Evolutionary conservation across 106 monocot genomes (phyloP).

Genomic region (Phalaenopsis equestris): DNA sequence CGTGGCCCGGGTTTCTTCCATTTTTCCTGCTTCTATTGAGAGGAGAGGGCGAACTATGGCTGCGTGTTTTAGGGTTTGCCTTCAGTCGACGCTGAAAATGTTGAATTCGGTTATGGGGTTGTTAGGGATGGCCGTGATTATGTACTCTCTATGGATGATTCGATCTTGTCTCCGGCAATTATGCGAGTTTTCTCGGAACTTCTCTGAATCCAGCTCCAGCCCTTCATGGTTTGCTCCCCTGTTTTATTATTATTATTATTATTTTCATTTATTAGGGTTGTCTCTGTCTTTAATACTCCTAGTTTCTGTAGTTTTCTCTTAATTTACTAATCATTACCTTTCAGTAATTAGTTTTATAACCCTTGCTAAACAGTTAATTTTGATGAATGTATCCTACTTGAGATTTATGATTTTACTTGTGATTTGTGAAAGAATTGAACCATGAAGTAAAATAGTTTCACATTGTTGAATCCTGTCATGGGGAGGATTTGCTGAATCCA

Average conservation of each 20-base stretch:
- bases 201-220: constrained; percentile 4
- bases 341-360: background rate
- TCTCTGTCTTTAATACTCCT: too few species aligned
- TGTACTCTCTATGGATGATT: constrained; percentile 81
- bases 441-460: background rate
- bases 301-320: background rate
- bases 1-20: background rate
- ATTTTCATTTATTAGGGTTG: background rate
- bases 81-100: constrained; percentile 61
- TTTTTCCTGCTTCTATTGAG: background rate
- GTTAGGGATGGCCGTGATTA: constrained; percentile 69
- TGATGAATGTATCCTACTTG: background rate
- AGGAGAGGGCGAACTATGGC: background rate
- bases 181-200: background rate
- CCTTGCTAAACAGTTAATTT: background rate
- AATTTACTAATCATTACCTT: background rate
- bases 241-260: background rate
- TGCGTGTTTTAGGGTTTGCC: constrained; percentile 28
- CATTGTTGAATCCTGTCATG: background rate
- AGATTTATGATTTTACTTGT: background rate
- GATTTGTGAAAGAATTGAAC: background rate
- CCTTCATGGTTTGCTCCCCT: constrained; percentile 3
- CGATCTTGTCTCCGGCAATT: constrained; percentile 25
- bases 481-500: background rate
- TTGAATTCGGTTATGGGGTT: constrained; percentile 71